A percentile compares a stretch with the other conserved stretches of the same genome.
These are phyloP conservation scores for Tylopilus cervinicoccineus DNA, from an alignment of 768 basidiomycete species.

Conservation along the genomic window DNA sequence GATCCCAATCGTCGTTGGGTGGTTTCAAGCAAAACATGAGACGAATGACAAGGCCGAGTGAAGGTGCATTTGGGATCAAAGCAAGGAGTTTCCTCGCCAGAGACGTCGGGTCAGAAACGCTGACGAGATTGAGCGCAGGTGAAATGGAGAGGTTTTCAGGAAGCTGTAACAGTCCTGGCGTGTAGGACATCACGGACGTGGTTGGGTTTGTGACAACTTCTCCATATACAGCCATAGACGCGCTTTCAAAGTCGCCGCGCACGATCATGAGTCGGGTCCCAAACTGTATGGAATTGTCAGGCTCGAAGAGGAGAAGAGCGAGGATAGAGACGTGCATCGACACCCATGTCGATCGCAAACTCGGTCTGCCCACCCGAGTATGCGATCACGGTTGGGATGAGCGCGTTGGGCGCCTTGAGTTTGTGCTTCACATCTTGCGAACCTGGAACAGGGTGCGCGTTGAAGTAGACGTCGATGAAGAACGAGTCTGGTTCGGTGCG, in stretches of 20 bases:
- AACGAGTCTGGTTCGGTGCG: slow-evolving; percentile 70
- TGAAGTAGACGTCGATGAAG: slow-evolving; percentile 72
- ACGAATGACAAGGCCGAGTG: slow-evolving; percentile 60
- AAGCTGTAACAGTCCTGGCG: slow-evolving; percentile 37
- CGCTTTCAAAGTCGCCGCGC: slow-evolving; percentile 63
- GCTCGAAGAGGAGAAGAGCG: neutral
- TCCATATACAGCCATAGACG: slow-evolving; percentile 51
- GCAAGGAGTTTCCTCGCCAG: slow-evolving; percentile 60
- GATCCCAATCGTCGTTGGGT: slow-evolving; percentile 75
- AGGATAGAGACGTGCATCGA: slow-evolving; percentile 45
- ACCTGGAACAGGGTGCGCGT: slow-evolving; percentile 52
- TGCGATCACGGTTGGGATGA: slow-evolving; percentile 67
- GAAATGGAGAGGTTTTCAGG: slow-evolving; percentile 40
- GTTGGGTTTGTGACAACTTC: slow-evolving; percentile 48
- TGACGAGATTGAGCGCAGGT: slow-evolving; percentile 56
- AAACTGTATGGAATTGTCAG: slow-evolving; percentile 39
- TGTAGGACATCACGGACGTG: slow-evolving; percentile 35
- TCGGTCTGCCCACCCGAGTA: slow-evolving; percentile 68
- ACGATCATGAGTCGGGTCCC: slow-evolving; percentile 79
- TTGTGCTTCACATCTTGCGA: slow-evolving; percentile 50
- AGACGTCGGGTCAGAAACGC: slow-evolving; percentile 51
- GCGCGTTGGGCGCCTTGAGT: slow-evolving; percentile 62
- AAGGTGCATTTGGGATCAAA: slow-evolving; percentile 58
- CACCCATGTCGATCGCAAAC: slow-evolving; percentile 66
- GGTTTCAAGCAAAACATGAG: slow-evolving; percentile 81